These are phyloP conservation scores for Kluyveromyces sp. DNA, from an alignment of 1,139 yeast genomes.

Conservation along the genomic window DNA sequence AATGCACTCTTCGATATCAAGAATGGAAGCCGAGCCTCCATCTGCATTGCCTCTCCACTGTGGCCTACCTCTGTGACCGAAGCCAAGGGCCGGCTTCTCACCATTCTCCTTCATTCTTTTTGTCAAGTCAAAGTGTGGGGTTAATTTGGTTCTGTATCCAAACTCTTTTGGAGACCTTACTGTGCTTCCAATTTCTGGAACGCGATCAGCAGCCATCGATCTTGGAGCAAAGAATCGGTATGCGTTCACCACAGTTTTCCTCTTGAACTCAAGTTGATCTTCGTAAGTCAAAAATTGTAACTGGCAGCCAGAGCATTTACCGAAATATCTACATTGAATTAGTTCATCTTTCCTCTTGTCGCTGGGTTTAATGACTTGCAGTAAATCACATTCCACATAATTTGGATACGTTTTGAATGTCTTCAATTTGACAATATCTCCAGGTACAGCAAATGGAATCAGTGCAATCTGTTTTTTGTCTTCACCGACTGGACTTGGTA, in stretches of 20 bases:
- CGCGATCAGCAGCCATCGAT: conserved; percentile 34
- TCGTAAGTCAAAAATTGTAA: conserved; percentile 72
- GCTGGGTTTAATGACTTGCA: conserved; percentile 45
- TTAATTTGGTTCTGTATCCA: conserved; percentile 80
- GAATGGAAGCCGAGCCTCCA: conserved; percentile 47
- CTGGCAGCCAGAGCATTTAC: conserved; percentile 87
- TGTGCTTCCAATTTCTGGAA: conserved; percentile 61
- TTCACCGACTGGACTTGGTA: conserved; percentile 47
- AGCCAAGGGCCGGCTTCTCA: conserved; percentile 70
- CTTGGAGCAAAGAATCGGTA: conserved; percentile 65
- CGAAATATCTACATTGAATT: conserved; percentile 68
- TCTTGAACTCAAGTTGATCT: conserved; percentile 66
- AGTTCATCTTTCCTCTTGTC: conserved; percentile 46
- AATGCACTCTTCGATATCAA: conserved; percentile 90
- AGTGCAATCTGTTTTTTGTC: conserved; percentile 43
- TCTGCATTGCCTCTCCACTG: conserved; percentile 46
- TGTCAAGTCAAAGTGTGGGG: conserved; percentile 94
- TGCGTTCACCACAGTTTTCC: conserved; percentile 72
- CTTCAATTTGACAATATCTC: conserved; percentile 64
- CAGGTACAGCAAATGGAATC: conserved; percentile 84
- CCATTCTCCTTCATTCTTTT: conserved; percentile 26
- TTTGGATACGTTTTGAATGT: conserved; percentile 74
- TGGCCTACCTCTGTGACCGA: conserved; percentile 78
- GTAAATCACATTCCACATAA: conserved; percentile 69
- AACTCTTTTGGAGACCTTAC: conserved; percentile 74